phyloP scores from a whole-genome alignment of 345 rosid species.

The Sisymbrium irio region DNA sequence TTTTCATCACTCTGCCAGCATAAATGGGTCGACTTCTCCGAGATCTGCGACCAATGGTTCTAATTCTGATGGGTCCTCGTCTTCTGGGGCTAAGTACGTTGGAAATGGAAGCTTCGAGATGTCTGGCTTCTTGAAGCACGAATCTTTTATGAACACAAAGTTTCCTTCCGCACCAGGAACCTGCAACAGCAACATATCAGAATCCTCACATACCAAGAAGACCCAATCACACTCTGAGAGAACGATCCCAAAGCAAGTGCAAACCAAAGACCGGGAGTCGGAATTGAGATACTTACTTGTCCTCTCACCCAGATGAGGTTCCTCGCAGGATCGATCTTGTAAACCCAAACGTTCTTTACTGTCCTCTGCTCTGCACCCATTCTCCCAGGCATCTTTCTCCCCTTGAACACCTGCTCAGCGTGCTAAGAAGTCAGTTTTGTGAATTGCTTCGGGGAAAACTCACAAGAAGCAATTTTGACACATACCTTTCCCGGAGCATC shows the following conservation, averaged over 20 bases:
- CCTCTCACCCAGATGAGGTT: slow-evolving; percentile 94
- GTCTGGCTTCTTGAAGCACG: slow-evolving; percentile 78
- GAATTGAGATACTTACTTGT: slow-evolving; percentile 58
- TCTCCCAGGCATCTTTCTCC: slow-evolving; percentile 93
- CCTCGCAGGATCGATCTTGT: slow-evolving; percentile 87
- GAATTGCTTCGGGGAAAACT: not conserved
- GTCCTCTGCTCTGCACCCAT: slow-evolving; percentile 91
- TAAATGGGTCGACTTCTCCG: slow-evolving; percentile 84
- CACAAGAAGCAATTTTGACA: slow-evolving; percentile 19
- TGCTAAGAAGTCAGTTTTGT: slow-evolving; percentile 1
- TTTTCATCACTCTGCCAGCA: slow-evolving; percentile 59
- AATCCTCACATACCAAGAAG: slow-evolving; percentile 9
- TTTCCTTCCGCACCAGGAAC: slow-evolving; percentile 93
- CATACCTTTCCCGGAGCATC: slow-evolving; percentile 89
- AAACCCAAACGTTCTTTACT: slow-evolving; percentile 88
- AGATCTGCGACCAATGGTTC: slow-evolving; percentile 71
- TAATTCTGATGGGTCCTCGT: slow-evolving; percentile 46
- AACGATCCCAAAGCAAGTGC: not conserved
- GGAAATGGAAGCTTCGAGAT: slow-evolving; percentile 80
- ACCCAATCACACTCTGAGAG: not conserved
- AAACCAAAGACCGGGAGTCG: not conserved
- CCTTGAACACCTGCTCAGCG: slow-evolving; percentile 73
- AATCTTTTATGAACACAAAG: slow-evolving; percentile 85
- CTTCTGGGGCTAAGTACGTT: slow-evolving; percentile 64
- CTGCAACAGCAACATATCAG: slow-evolving; percentile 37